Percentiles rank a stretch among this genome's conserved stretches.
Conservation (phyloP, 495 filamentous ascomycete species). For the Hypoxylon lenormandii region DNA sequence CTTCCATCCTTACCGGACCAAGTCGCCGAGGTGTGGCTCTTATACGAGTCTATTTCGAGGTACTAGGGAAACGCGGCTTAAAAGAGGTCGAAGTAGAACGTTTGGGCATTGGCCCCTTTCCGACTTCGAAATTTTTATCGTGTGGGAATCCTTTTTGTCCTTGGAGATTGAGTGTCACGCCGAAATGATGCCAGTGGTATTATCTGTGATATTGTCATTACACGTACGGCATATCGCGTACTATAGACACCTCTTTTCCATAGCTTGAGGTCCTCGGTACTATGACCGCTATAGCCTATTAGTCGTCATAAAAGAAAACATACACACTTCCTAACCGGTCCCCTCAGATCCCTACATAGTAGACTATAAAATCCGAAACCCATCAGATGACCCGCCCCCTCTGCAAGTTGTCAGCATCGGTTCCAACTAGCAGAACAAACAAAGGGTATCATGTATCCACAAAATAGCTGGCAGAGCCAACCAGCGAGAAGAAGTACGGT, state of each 20-base stretch:
- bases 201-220: not conserved
- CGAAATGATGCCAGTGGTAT: not conserved
- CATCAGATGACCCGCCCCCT: not conserved
- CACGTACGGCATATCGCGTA: not conserved
- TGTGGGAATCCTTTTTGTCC: too few species aligned
- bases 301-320: conserved; percentile 11
- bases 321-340: conserved; percentile 2
- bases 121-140: too few species aligned
- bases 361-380: not conserved
- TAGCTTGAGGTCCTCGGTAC: not conserved
- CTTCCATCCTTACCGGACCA: conserved; percentile 11
- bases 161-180: too few species aligned
- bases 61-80: too few species aligned
- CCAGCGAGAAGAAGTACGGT: conserved; percentile 5
- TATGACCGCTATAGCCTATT: not conserved
- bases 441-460: conserved; percentile 31
- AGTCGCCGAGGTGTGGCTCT: not conserved
- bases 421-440: not conserved
- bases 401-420: not conserved
- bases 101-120: too few species aligned
- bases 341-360: not conserved
- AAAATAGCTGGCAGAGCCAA: conserved; percentile 9
- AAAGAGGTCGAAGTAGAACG: too few species aligned
- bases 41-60: not conserved
- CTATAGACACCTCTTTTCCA: not conserved